Base-by-base conservation (phyloP, 306 rosid species). In the Trifolium repens region DNA sequence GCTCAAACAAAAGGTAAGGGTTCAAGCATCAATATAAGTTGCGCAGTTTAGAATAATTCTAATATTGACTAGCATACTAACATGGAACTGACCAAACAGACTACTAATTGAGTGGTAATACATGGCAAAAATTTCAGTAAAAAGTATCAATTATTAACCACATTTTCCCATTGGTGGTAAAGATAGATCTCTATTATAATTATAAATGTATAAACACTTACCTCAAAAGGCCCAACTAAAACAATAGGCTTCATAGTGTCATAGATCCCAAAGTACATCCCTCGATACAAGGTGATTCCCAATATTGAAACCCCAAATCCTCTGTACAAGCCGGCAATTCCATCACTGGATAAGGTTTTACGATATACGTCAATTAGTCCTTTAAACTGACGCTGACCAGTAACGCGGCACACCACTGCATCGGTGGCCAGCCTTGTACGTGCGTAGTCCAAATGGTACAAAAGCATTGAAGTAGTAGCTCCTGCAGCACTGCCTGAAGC, bases 401-500 rank as follows among this genome's bases (percentile, higher is more conserved):
- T 81, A 49, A 57, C 57, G 24, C 68, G 75, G 64, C 85, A 75
- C 19, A 67, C 91, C 71, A 75, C 66, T 42, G 90, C 63, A 87
- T 94, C 99, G 0, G 97, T 94, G 55, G 87, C 99, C 80, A 92
- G 83, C 68, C 96, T 88, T 11, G 99, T 92, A 0, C 98, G 97
- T 11, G 93, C 97, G 80, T 84, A 94, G 79, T 94, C 99, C 78
- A 94, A 69, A 88, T 94, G 99, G 82, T 94, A 94, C n/a, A 94
- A 82, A 77, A 91, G 87, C 39, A 90, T 34, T 14, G 97, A 89
- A 60, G 99, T 92, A 44, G 92, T 90, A 3, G 98, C 99, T 79
- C 97, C 97, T 2, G 99, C 97, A 72, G 96, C 99, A 89, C 97
- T 91, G 83, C 99, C 97, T 80, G 98, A 94, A 82, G 99, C 99